Conservation (phyloP, 176 grass and related monocot species). For the Hordeum vulgare region MorexV3_pseudomolecules_assembly NC_058519.1:272314117-272314616, state of each 20-base stretch:
- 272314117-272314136: no score
- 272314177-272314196: no score
- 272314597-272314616: neutral
- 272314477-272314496: constrained; percentile 12
- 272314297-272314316: constrained; percentile 58
- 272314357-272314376: constrained; percentile 94
- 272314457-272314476: constrained; percentile 23
- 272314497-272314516: neutral
- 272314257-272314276: no score
- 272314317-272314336: constrained; percentile 88
- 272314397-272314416: constrained; percentile 82
- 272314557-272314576: neutral
- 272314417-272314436: constrained; percentile 75
- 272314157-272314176: no score
- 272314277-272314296: neutral
- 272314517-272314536: neutral
- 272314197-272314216: no score
- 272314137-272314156: no score
- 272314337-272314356: constrained; percentile 95
- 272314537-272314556: constrained; percentile 23
- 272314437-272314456: constrained; percentile 25
- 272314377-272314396: constrained; percentile 93
- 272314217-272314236: no score
- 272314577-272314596: neutral
- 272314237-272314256: no score